These are phyloP conservation scores for Ambrosia hybrid DNA, from an alignment of 140 eudicot species.

Conservation along the genomic window DNA sequence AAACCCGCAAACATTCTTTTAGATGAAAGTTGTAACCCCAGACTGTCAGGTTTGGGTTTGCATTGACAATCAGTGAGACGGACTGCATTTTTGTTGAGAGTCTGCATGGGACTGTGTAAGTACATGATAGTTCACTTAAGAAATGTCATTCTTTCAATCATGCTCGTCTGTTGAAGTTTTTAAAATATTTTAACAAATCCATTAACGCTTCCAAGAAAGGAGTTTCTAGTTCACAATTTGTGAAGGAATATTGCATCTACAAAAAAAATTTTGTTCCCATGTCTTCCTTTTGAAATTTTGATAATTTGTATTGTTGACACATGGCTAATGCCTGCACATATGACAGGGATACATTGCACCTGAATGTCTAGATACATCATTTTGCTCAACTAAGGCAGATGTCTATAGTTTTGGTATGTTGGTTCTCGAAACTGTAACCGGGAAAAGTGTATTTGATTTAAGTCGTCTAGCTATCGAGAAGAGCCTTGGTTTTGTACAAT, in stretches of 20 bases:
- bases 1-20: conserved; percentile 25
- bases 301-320: neutral
- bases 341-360: conserved; percentile 16
- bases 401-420: conserved; percentile 27
- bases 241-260: neutral
- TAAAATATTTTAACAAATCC: neutral
- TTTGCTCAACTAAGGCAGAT: conserved; percentile 13
- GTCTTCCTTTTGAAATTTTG: neutral
- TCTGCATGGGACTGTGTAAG: neutral
- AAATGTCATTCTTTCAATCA: neutral
- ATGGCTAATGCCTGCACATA: neutral
- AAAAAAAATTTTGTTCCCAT: neutral
- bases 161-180: neutral
- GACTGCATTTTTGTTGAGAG: neutral
- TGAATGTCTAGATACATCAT: neutral
- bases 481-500: too few species aligned
- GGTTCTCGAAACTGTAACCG: conserved; percentile 15
- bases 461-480: too few species aligned
- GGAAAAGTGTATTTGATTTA: neutral
- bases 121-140: neutral
- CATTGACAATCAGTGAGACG: neutral
- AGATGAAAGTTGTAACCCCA: conserved; percentile 25
- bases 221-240: neutral
- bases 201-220: neutral
- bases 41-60: conserved; percentile 8